Base-by-base conservation (phyloP, 1,139 yeast species). In the Suhomyces guaymorum region DNA sequence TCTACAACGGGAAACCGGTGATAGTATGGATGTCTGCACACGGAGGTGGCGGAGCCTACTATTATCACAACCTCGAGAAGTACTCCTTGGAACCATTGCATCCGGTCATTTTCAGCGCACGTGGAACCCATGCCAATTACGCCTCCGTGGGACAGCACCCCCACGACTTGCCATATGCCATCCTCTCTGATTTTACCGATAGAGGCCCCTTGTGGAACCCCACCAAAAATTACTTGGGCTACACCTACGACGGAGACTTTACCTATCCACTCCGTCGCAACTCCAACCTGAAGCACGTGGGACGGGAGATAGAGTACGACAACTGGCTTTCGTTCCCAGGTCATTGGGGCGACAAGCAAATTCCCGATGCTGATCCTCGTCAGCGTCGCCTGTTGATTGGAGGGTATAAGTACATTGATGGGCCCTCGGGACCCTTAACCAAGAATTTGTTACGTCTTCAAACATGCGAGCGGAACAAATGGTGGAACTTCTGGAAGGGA, bases 11-110 rank as follows among this genome's bases (percentile, higher is more conserved):
- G 0, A 64, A 71, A 42, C 97, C 98, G 0, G 71, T 81, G n/a
- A 75, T 84, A 39, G 80, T 90, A n/a, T 92, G 97, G 97, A 86
- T 92, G 95, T 84, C 95, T 19, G 97, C 97, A 1, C 98, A 92
- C 60, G 96, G 97, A 1, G 97, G 97, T 8, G 98, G 98, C 4
- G 84, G 90, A 15, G 97, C 96, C 0, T 92, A 83, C 57, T 73
- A 73, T 46, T 90, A 80, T 55, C 70, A 75, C 16, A 84, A 88
- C 18, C 63, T 89, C 43, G 96, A 89, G 52, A 85, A 83, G 52
- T 73, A 75, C 38, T 78, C 76, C 35, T 43, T 61, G 9, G 68
- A 69, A 32, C 54, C 61, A 3, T 63, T 49, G 35, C 75, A 70
- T 44, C 97, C 97, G 0, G 73, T 89, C 11, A 75, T 92, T 2